A percentile compares a stretch with the other conserved stretches of the same genome.
Conservation (phyloP, 2,329 filamentous ascomycete genomes). For the Ascochyta fabae region DNA sequence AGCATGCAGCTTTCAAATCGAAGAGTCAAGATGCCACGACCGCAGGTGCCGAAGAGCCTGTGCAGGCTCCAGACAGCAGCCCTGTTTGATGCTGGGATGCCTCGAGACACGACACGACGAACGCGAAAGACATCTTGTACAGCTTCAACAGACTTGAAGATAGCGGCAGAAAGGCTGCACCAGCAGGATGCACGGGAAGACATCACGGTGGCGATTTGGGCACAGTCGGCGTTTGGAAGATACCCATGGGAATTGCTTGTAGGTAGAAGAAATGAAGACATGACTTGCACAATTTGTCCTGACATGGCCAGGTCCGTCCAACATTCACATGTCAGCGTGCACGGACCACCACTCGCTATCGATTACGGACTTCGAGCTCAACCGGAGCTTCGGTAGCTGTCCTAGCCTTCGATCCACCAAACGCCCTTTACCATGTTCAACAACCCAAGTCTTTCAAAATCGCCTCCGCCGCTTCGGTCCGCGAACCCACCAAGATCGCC, state of each 20-base stretch:
- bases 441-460: constrained; percentile 27
- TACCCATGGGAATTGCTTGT: constrained; percentile 26
- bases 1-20: constrained; percentile 45
- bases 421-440: constrained; percentile 37
- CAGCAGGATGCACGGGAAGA: not conserved
- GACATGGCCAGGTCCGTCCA: not conserved
- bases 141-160: not conserved
- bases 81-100: constrained; percentile 6
- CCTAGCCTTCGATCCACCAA: constrained; percentile 24
- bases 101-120: too few relatives aligned
- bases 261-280: not conserved
- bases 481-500: constrained; percentile 37
- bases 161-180: not conserved
- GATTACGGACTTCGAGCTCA: constrained; percentile 26
- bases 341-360: constrained; percentile 30
- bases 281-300: not conserved
- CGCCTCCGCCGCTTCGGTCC: constrained; percentile 23
- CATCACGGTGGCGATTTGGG: not conserved
- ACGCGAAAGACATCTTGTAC: not conserved
- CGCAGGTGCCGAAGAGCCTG: constrained; percentile 18
- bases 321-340: constrained; percentile 24
- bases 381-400: constrained; percentile 32
- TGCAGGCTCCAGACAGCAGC: constrained; percentile 31
- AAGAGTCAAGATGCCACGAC: constrained; percentile 44
- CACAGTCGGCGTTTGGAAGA: constrained; percentile 31